Evolutionary conservation across 306 rosid genomes (phyloP).

Genomic region (Rosa multiflora): DNA sequence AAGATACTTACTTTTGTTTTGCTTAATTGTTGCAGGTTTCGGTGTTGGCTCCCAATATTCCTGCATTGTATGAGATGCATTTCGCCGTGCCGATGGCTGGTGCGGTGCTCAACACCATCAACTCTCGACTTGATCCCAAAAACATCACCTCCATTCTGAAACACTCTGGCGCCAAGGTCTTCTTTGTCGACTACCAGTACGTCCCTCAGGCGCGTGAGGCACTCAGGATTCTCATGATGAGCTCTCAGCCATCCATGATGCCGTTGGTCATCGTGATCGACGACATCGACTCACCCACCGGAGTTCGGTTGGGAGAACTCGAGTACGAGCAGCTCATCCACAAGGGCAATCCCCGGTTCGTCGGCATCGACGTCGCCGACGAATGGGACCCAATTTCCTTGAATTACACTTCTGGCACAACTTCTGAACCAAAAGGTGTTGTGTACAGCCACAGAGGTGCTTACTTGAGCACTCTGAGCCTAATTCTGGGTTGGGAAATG

Average conservation of each 20-base stretch:
- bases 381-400: conserved; percentile 78
- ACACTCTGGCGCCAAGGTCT: conserved; percentile 71
- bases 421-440: conserved; percentile 86
- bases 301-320: conserved; percentile 62
- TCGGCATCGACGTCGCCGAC: conserved; percentile 30
- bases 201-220: conserved; percentile 55
- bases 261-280: conserved; percentile 79
- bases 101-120: conserved; percentile 72
- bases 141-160: conserved; percentile 75
- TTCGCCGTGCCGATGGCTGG: conserved; percentile 98
- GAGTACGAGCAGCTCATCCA: conserved; percentile 70
- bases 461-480: conserved; percentile 67
- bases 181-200: conserved; percentile 76
- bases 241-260: conserved; percentile 19
- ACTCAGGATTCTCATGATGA: conserved; percentile 38
- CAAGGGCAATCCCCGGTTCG: conserved; percentile 41
- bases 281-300: conserved; percentile 71
- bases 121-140: conserved; percentile 65
- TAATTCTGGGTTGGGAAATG: conserved; percentile 81
- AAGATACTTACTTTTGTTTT: background rate
- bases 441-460: conserved; percentile 93
- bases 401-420: conserved; percentile 91
- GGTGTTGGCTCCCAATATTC: conserved; percentile 84
- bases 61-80: conserved; percentile 98
- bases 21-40: conserved; percentile 51